These are phyloP conservation scores for Yamadazyma taylorii DNA, from an alignment of 1,139 yeast species.

Conservation along the genomic window DNA sequence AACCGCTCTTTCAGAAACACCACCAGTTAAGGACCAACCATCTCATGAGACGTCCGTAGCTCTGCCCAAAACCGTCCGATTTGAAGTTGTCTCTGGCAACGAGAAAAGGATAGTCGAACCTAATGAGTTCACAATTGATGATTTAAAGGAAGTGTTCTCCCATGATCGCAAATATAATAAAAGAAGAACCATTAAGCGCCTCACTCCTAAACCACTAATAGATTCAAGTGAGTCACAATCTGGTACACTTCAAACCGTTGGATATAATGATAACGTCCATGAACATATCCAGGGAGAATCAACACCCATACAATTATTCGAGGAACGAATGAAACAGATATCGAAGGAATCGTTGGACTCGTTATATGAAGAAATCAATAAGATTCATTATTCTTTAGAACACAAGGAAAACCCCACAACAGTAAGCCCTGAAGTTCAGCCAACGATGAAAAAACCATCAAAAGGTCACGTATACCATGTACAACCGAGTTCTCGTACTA, in stretches of 20 bases:
- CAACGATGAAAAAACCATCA: neutral
- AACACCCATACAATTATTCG: conserved; percentile 4
- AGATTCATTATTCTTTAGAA: conserved; percentile 14
- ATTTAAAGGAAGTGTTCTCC: conserved; percentile 17
- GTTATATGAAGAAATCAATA: conserved; percentile 13
- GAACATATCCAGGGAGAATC: conserved; percentile 6
- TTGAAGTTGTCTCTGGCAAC: conserved; percentile 1
- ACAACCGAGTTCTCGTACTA: neutral
- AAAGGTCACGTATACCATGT: neutral
- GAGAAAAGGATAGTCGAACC: conserved; percentile 14
- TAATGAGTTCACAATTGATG: conserved; percentile 17
- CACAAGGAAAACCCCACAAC: too few relatives aligned
- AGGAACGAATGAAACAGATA: conserved; percentile 3
- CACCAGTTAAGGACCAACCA: too few relatives aligned
- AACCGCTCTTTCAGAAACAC: too few relatives aligned
- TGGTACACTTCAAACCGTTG: too few relatives aligned
- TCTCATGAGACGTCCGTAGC: too few relatives aligned
- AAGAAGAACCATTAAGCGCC: too few relatives aligned
- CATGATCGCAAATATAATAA: neutral
- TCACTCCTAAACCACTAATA: too few relatives aligned
- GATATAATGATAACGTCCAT: too few relatives aligned
- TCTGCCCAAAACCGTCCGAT: neutral
- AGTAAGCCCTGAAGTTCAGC: too few relatives aligned
- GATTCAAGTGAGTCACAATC: too few relatives aligned
- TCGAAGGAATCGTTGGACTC: conserved; percentile 7